Conservation (phyloP, 805 yeast species). For the Clavispora vitiphila region DNA sequence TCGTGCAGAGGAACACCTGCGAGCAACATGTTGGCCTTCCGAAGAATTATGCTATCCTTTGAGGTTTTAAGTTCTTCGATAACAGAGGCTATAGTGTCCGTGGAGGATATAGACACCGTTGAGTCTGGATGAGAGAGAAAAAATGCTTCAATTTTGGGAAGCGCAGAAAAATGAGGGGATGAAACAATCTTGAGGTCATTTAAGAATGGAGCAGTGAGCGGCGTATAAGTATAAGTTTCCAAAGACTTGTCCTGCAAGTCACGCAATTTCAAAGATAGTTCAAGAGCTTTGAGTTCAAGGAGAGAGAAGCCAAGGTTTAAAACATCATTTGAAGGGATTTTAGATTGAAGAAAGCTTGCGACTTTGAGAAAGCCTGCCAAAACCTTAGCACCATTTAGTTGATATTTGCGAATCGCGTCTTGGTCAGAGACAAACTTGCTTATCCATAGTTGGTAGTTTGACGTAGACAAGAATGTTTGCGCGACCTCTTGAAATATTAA, state of each 20-base stretch:
- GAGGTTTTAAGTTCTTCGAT: background rate
- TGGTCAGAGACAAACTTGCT: slow-evolving; percentile 1
- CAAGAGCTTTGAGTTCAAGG: slow-evolving; percentile 3
- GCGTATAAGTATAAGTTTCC: background rate
- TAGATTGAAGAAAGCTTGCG: slow-evolving; percentile 4
- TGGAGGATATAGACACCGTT: background rate
- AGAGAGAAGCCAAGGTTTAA: slow-evolving; percentile 2
- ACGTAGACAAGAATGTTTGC: slow-evolving; percentile 2
- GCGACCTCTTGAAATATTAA: slow-evolving; percentile 8
- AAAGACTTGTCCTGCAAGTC: slow-evolving; percentile 1
- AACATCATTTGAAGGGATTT: background rate
- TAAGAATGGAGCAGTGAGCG: background rate
- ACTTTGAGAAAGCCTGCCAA: slow-evolving; percentile 12
- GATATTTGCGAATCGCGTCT: slow-evolving; percentile 5
- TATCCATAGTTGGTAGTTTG: slow-evolving; percentile 6
- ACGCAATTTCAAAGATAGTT: background rate
- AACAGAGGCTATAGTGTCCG: background rate
- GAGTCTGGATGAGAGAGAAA: background rate
- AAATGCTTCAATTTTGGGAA: background rate
- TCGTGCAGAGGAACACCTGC: background rate
- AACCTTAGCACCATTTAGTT: slow-evolving; percentile 10
- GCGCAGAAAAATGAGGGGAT: background rate
- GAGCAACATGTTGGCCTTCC: background rate
- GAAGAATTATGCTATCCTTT: background rate
- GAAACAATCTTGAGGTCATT: background rate